phyloP scores from a whole-genome alignment of 768 basidiomycete species.

The Leucocoprinus leucothites region DNA sequence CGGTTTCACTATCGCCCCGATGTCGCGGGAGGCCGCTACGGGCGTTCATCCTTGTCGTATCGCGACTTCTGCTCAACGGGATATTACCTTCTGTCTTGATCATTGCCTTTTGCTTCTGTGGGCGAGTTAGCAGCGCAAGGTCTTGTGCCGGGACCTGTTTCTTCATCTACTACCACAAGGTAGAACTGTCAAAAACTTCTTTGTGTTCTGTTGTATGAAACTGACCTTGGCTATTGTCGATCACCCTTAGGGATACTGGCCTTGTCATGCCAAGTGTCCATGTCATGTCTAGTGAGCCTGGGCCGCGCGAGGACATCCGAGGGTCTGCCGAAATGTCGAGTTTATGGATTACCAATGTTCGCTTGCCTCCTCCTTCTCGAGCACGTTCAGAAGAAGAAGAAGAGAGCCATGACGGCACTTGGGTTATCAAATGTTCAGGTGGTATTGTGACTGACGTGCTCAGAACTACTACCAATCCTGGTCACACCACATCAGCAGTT shows the following conservation, averaged over 20 bases:
- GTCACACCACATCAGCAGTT: neutral
- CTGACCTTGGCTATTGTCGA: neutral
- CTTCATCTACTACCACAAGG: neutral
- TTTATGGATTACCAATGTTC: slow-evolving; percentile 18
- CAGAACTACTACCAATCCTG: neutral
- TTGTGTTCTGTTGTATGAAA: neutral
- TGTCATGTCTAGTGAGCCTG: neutral
- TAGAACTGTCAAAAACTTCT: neutral
- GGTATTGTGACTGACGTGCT: slow-evolving; percentile 18
- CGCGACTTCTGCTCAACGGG: neutral
- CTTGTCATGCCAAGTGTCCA: neutral
- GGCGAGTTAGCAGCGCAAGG: neutral
- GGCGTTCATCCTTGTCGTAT: neutral
- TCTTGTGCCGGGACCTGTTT: neutral
- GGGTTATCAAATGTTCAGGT: slow-evolving; percentile 20
- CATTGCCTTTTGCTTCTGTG: neutral
- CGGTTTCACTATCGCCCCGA: neutral
- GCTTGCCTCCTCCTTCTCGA: slow-evolving; percentile 13
- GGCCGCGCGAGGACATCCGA: neutral
- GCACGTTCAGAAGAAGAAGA: neutral
- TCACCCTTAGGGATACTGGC: neutral
- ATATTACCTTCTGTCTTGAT: neutral
- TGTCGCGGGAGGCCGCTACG: slow-evolving; percentile 21
- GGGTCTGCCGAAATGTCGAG: neutral
- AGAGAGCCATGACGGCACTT: slow-evolving; percentile 11